Evolutionary conservation across 1,139 yeast species (phyloP).

Genomic region (Lodderomyces pseudojiufengensis): DNA sequence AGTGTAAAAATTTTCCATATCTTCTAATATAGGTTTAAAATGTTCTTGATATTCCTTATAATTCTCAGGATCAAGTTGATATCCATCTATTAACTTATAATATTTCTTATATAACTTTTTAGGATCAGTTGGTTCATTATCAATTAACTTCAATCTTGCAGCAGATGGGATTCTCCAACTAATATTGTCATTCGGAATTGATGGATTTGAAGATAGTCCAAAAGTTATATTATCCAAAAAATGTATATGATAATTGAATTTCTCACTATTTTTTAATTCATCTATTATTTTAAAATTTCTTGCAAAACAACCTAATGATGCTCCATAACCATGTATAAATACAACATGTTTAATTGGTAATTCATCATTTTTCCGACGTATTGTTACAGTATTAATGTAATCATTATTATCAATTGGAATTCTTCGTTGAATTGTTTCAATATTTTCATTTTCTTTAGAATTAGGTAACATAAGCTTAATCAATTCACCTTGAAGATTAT

Average conservation of each 20-base stretch:
- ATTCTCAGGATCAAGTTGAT: slow-evolving; percentile 24
- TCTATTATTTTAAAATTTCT: slow-evolving; percentile 59
- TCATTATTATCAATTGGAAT: slow-evolving; percentile 26
- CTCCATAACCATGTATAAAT: slow-evolving; percentile 88
- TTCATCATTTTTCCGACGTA: slow-evolving; percentile 19
- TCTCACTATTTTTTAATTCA: slow-evolving; percentile 28
- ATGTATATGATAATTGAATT: slow-evolving; percentile 52
- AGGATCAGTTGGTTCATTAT: slow-evolving; percentile 27
- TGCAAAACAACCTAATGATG: slow-evolving; percentile 82
- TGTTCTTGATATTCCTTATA: slow-evolving; percentile 30
- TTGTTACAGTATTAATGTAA: slow-evolving; percentile 35
- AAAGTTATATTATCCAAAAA: slow-evolving; percentile 83
- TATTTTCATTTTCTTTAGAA: slow-evolving; percentile 19
- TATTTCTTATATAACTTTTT: slow-evolving; percentile 37
- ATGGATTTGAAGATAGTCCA: slow-evolving; percentile 73
- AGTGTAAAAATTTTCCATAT: slow-evolving; percentile 36
- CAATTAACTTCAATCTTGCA: slow-evolving; percentile 30
- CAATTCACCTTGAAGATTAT: slow-evolving; percentile 32
- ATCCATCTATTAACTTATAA: slow-evolving; percentile 39
- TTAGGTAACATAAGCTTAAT: slow-evolving; percentile 35
- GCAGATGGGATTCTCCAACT: slow-evolving; percentile 23
- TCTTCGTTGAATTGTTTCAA: slow-evolving; percentile 19
- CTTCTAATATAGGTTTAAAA: slow-evolving; percentile 40
- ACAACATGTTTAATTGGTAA: slow-evolving; percentile 46
- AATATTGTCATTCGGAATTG: slow-evolving; percentile 19